Evolutionary conservation across 2,329 filamentous ascomycete genomes (phyloP).

Genomic region (Incumbomyces delicatus): DNA sequence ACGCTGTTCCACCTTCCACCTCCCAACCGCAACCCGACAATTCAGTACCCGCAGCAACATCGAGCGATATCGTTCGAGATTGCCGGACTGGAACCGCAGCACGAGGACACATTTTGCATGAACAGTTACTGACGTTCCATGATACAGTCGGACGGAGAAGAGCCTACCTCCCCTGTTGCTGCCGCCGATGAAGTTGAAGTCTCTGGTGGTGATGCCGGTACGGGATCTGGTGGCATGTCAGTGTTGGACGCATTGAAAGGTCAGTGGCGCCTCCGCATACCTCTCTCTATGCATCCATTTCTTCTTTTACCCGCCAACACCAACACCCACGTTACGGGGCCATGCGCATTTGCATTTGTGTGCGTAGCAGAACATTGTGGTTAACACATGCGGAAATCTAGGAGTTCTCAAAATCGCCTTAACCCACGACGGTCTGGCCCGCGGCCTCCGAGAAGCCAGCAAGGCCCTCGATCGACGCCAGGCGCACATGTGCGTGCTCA

Average conservation of each 20-base stretch:
- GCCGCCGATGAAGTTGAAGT: conserved; percentile 91
- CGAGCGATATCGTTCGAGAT: background rate
- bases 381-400: too few relatives aligned
- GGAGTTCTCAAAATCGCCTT: conserved; percentile 93
- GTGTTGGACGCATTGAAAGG: conserved; percentile 96
- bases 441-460: conserved; percentile 94
- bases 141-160: conserved; percentile 98
- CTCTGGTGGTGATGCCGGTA: conserved; percentile 66
- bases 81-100: background rate
- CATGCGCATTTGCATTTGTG: too few relatives aligned
- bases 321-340: too few relatives aligned
- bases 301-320: background rate
- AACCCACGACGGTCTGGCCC: conserved; percentile 98
- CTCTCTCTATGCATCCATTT: background rate
- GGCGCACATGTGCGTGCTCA: conserved; percentile 99
- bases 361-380: too few relatives aligned
- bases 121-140: conserved; percentile 15
- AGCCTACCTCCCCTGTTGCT: conserved; percentile 68
- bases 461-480: conserved; percentile 98
- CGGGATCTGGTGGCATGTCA: conserved; percentile 74
- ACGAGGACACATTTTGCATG: background rate
- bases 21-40: background rate
- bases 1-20: conserved; percentile 17
- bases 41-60: background rate
- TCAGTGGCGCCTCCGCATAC: conserved; percentile 4